Evolutionary conservation across 805 yeast species (phyloP).

Genomic region (Candida dajiaensis): DNA sequence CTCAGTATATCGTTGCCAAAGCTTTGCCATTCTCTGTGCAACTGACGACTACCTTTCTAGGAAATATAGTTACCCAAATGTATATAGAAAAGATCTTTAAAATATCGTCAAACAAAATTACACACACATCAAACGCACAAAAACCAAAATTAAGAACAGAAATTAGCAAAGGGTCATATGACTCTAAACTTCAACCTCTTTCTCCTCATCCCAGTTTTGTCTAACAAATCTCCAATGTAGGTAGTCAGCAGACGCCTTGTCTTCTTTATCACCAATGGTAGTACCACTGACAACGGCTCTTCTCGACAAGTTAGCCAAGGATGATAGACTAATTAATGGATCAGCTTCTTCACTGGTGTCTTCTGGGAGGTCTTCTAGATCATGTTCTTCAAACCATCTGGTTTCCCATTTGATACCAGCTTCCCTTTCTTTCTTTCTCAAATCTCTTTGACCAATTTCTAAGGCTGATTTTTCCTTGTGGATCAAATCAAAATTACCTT

Average conservation of each 20-base stretch:
- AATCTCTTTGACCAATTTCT: constrained; percentile 80
- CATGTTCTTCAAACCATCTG: constrained; percentile 69
- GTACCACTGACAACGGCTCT: constrained; percentile 68
- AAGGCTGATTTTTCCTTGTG: constrained; percentile 68
- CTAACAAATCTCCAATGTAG: constrained; percentile 68
- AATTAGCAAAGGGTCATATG: background rate
- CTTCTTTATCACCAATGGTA: constrained; percentile 47
- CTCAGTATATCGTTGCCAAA: too few relatives aligned
- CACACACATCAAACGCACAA: background rate
- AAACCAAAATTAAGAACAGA: background rate
- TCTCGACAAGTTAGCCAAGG: constrained; percentile 49
- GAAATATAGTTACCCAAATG: background rate
- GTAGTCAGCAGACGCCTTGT: constrained; percentile 36
- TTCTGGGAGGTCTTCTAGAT: constrained; percentile 28
- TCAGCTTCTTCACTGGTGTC: constrained; percentile 28
- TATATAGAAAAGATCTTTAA: background rate
- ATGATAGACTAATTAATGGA: constrained; percentile 35
- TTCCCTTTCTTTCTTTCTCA: constrained; percentile 67
- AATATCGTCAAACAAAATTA: background rate
- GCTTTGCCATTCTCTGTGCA: too few relatives aligned
- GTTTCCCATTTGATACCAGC: constrained; percentile 65
- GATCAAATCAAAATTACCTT: constrained; percentile 70
- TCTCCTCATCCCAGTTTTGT: constrained; percentile 50
- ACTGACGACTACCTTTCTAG: too few relatives aligned
- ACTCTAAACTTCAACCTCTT: constrained; percentile 39